Conservation (phyloP, 1,284 basidiomycete species). For the Vanrija pseudolonga region DNA sequence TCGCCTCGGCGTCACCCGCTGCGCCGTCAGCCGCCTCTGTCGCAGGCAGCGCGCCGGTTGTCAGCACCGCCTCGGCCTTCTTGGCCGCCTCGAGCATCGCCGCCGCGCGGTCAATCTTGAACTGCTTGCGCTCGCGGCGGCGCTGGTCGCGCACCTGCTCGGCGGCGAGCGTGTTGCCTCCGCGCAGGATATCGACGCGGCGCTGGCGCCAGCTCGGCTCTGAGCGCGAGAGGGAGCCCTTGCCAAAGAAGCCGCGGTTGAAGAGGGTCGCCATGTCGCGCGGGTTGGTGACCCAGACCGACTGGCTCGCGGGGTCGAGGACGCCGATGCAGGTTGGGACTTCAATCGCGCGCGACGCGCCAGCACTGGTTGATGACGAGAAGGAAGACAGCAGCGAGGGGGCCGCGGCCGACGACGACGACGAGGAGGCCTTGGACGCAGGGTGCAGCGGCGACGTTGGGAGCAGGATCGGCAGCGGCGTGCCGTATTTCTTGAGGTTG, state of each 20-base stretch:
- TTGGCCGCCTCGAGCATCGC: conserved; percentile 48
- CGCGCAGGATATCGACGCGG: conserved; percentile 61
- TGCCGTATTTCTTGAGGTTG: conserved; percentile 42
- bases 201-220: conserved; percentile 89
- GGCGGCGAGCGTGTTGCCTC: conserved; percentile 41
- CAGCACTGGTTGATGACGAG: background rate
- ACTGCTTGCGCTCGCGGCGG: conserved; percentile 76
- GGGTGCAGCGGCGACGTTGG: conserved; percentile 32
- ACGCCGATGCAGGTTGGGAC: conserved; percentile 53
- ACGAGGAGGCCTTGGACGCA: conserved; percentile 4
- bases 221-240: conserved; percentile 86
- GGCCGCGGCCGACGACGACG: conserved; percentile 1
- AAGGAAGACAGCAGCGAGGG: conserved; percentile 15
- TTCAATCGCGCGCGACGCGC: conserved; percentile 7
- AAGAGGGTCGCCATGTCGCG: conserved; percentile 70
- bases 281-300: conserved; percentile 70
- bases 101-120: conserved; percentile 74
- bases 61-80: conserved; percentile 47
- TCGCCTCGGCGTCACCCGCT: conserved; percentile 2
- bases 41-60: conserved; percentile 19
- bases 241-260: conserved; percentile 92
- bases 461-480: conserved; percentile 44
- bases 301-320: conserved; percentile 68
- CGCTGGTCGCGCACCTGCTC: conserved; percentile 85
- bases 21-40: conserved; percentile 5